Conservation (phyloP, 352 stramenopile species). For the Phytophthora melonis region DNA sequence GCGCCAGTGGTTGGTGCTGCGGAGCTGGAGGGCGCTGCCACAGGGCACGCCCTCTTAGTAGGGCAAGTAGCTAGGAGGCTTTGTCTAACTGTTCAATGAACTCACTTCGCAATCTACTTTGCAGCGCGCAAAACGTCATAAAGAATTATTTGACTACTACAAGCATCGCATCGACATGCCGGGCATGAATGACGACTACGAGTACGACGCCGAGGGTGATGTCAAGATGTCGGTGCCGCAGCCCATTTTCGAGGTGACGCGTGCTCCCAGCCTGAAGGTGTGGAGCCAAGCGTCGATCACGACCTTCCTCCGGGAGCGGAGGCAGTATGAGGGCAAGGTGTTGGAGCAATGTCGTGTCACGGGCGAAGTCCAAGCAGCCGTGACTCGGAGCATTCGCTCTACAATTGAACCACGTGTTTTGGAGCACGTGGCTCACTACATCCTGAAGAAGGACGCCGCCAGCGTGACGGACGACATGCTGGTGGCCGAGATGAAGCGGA, state of each 20-base stretch:
- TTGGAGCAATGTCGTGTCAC: neutral
- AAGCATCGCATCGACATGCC: too few relatives aligned
- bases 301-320: too few relatives aligned
- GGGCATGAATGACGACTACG: conserved; percentile 3
- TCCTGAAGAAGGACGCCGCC: too few relatives aligned
- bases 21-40: neutral
- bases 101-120: neutral
- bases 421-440: too few relatives aligned
- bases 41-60: neutral
- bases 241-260: conserved; percentile 15
- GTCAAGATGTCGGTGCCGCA: conserved; percentile 18
- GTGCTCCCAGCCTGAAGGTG: too few relatives aligned
- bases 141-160: neutral
- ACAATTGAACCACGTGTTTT: too few relatives aligned
- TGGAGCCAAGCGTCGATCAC: too few relatives aligned
- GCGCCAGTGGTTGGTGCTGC: neutral
- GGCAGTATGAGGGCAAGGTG: too few relatives aligned
- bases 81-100: neutral
- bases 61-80: neutral
- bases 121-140: too few relatives aligned
- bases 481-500: too few relatives aligned
- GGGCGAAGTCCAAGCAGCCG: conserved; percentile 2
- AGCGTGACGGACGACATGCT: too few relatives aligned
- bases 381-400: too few relatives aligned
- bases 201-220: conserved; percentile 5